Conservation (phyloP, 371 early-diverging fungal species). For the Syncephalastrum sp. region DNA sequence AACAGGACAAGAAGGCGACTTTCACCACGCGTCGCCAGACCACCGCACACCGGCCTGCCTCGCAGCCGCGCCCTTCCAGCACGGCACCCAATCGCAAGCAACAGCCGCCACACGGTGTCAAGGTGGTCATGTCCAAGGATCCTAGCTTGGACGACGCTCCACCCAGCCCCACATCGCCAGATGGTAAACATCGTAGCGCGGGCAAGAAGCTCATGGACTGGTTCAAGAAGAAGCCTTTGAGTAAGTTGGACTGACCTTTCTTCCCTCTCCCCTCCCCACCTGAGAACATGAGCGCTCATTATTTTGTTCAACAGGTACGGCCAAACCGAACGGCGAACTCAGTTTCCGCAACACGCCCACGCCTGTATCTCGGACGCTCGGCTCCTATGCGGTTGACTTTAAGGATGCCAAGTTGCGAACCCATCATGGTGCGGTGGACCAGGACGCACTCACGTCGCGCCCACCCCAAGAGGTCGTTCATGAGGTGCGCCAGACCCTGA, state of each 20-base stretch:
- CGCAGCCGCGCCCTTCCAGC: no score
- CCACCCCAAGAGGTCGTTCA: conserved; percentile 71
- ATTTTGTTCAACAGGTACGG: no score
- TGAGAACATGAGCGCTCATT: no score
- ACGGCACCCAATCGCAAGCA: no score
- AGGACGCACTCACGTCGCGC: conserved; percentile 70
- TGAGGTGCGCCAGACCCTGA: conserved; percentile 64
- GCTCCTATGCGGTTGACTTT: conserved; percentile 13
- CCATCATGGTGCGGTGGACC: conserved; percentile 82
- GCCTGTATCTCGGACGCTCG: background rate
- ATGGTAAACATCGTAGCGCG: conserved; percentile 44
- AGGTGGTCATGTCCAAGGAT: conserved; percentile 3
- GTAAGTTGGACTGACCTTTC: conserved; percentile 27
- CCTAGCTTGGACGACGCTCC: no score
- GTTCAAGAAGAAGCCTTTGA: conserved; percentile 66
- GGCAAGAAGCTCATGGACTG: conserved; percentile 73
- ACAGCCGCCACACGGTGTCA: no score
- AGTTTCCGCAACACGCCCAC: no score
- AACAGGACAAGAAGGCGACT: conserved; percentile 6
- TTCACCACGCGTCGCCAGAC: background rate
- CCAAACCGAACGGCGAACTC: no score
- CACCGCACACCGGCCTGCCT: background rate
- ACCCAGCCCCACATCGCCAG: conserved; percentile 2
- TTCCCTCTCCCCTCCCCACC: no score
- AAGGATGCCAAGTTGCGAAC: conserved; percentile 64